phyloP scores from a whole-genome alignment of 2,329 filamentous ascomycete genomes.

The Botrytis paeoniae region DNA sequence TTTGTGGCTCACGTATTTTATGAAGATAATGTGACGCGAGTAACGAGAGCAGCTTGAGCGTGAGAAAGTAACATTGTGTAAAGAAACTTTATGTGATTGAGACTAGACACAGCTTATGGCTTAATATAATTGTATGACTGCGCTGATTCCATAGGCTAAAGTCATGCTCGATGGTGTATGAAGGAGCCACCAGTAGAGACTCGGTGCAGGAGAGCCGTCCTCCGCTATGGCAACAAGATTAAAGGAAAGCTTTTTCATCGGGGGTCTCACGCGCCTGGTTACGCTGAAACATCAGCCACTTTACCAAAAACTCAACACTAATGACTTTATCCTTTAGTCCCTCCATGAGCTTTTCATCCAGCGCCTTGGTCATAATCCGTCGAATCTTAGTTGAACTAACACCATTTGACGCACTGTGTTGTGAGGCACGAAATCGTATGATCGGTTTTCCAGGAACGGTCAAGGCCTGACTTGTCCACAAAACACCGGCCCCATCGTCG shows the following conservation, averaged over 20 bases:
- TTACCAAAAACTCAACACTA: not conserved
- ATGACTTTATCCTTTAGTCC: not conserved
- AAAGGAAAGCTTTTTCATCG: not conserved
- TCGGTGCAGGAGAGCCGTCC: accelerated
- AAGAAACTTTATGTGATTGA: too few relatives aligned
- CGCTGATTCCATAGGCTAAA: too few relatives aligned
- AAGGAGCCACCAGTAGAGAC: too few relatives aligned
- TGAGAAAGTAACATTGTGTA: not conserved
- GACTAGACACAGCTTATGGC: too few relatives aligned
- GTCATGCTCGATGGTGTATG: not conserved
- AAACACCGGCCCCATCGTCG: not conserved
- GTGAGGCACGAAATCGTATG: not conserved
- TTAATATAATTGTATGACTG: too few relatives aligned
- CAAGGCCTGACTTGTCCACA: not conserved
- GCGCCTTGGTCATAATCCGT: not conserved
- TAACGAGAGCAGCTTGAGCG: not conserved
- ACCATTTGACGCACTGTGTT: not conserved
- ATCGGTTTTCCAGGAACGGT: not conserved
- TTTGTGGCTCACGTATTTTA: not conserved
- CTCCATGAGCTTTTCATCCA: not conserved
- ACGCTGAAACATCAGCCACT: not conserved
- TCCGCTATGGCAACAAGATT: not conserved
- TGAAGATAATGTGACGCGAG: not conserved
- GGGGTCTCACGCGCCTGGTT: not conserved
- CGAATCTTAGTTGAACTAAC: constrained; percentile 10